Percentiles rank a stretch among this genome's conserved stretches.
These are phyloP conservation scores for Petrea volubilis DNA, from an alignment of 257 asterid genomes.

Conservation along the genomic window DNA sequence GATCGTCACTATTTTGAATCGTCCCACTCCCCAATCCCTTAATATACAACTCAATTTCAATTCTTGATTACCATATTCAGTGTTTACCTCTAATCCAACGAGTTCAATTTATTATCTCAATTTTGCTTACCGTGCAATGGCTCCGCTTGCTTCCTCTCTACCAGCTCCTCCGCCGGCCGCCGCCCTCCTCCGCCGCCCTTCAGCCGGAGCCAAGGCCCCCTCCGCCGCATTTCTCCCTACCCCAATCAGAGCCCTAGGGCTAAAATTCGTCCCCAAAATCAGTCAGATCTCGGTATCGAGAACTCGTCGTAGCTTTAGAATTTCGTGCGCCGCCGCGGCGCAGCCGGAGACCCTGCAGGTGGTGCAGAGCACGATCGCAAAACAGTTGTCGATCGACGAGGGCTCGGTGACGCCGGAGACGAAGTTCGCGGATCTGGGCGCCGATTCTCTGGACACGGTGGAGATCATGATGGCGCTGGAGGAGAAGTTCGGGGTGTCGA, in stretches of 20 bases:
- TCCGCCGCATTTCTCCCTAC: neutral
- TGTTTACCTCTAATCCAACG: neutral
- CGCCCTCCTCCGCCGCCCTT: neutral
- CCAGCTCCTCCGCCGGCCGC: conserved; percentile 2
- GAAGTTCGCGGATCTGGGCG: conserved; percentile 57
- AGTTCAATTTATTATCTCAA: neutral
- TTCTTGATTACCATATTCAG: neutral
- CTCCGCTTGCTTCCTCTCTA: conserved; percentile 23
- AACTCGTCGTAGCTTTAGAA: conserved; percentile 5
- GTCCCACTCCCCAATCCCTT: neutral
- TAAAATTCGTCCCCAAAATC: conserved; percentile 11
- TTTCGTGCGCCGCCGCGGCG: conserved; percentile 31
- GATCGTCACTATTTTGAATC: neutral
- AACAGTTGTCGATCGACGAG: conserved; percentile 31
- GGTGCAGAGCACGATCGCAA: conserved; percentile 35
- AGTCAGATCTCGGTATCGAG: conserved; percentile 12
- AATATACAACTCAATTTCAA: neutral
- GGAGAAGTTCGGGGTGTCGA: conserved; percentile 51
- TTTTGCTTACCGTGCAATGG: conserved; percentile 10
- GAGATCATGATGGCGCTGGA: conserved; percentile 67
- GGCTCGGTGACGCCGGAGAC: conserved; percentile 40
- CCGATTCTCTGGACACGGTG: conserved; percentile 63
- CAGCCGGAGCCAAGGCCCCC: neutral
- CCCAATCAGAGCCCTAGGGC: conserved; percentile 2
- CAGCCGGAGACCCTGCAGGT: conserved; percentile 33